These are phyloP conservation scores for Pulicaria dysenterica DNA, from an alignment of 129 eudicot species.

Conservation along the genomic window DNA sequence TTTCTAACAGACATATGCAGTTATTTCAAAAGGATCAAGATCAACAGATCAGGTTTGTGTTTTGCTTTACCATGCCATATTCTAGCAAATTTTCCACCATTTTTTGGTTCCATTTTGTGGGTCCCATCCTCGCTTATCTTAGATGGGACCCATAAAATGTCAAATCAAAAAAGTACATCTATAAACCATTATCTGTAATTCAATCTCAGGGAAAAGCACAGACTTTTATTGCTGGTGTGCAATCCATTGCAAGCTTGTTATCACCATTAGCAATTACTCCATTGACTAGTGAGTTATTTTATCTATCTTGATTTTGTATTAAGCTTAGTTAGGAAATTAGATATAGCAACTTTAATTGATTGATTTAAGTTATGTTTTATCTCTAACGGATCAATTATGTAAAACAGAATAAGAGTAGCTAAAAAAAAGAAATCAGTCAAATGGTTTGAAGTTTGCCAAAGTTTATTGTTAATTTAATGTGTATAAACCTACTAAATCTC, in stretches of 20 bases:
- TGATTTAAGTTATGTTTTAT: background rate
- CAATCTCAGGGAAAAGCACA: slow-evolving; percentile 83
- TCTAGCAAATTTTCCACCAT: background rate
- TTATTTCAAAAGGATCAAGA: slow-evolving; percentile 84
- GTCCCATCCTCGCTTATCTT: background rate
- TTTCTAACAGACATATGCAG: slow-evolving; percentile 77
- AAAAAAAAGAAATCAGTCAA: background rate
- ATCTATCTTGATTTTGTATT: slow-evolving; percentile 2
- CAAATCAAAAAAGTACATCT: background rate
- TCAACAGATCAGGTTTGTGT: slow-evolving; percentile 78
- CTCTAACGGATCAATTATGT: background rate
- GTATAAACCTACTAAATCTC: background rate
- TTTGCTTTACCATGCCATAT: background rate
- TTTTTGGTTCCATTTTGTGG: background rate
- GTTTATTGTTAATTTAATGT: background rate
- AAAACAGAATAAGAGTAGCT: background rate
- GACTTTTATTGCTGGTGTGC: slow-evolving; percentile 94
- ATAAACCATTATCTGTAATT: background rate
- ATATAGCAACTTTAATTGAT: background rate
- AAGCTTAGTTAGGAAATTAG: background rate
- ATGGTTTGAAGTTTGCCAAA: slow-evolving; percentile 11
- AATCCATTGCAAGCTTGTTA: slow-evolving; percentile 75
- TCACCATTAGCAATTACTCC: slow-evolving; percentile 98
- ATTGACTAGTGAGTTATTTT: slow-evolving; percentile 67
- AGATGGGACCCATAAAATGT: background rate